phyloP scores from a whole-genome alignment of 169 alveolate genomes.

The Plasmodium blacklocki region DNA sequence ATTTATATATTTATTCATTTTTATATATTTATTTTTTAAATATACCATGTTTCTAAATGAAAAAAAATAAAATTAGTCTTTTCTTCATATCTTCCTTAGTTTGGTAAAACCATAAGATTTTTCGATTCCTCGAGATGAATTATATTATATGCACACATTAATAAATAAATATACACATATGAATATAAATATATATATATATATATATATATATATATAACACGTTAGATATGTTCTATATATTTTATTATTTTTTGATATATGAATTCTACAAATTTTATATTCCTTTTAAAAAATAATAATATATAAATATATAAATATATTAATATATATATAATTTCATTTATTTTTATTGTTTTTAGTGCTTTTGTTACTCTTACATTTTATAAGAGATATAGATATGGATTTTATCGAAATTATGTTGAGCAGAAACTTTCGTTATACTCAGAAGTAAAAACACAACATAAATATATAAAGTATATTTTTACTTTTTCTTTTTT shows the following conservation, averaged over 20 bases:
- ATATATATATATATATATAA: too few relatives aligned
- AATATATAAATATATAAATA: too few relatives aligned
- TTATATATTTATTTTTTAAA: background rate
- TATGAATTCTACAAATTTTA: too few relatives aligned
- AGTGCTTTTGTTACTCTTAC: constrained; percentile 43
- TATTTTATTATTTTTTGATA: too few relatives aligned
- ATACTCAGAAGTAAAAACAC: constrained; percentile 41
- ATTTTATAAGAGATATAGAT: constrained; percentile 54
- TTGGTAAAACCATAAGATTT: constrained; percentile 19
- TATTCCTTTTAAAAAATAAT: too few relatives aligned
- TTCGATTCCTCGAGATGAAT: background rate
- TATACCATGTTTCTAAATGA: constrained; percentile 18
- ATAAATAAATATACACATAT: too few relatives aligned
- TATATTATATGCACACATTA: background rate
- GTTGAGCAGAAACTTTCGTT: constrained; percentile 43
- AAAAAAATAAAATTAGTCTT: constrained; percentile 20
- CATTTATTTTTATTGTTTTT: background rate
- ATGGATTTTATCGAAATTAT: constrained; percentile 35
- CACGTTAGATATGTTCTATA: too few relatives aligned
- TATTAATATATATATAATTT: too few relatives aligned
- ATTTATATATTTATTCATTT: background rate
- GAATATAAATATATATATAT: too few relatives aligned
- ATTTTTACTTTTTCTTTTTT: too few relatives aligned
- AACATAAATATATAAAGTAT: background rate
- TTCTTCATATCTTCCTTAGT: constrained; percentile 28